A percentile compares a stretch with the other conserved stretches of the same genome.
These are phyloP conservation scores for Aurantiochytrium sp. DNA, from an alignment of 108 stramenopile genomes.

Conservation along the genomic window DNA sequence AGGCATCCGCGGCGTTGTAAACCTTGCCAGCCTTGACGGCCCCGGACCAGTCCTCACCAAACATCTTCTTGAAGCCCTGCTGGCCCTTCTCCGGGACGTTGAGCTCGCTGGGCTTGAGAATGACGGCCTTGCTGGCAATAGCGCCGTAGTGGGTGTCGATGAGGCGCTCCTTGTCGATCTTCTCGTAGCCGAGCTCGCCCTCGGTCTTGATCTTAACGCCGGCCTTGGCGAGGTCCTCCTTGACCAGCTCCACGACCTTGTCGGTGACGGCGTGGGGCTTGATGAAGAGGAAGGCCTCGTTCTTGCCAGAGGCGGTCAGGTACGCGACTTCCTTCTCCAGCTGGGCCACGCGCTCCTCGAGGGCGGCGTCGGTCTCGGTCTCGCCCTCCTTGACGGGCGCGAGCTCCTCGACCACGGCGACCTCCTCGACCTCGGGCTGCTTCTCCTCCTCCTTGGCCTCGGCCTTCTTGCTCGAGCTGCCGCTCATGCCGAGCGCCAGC, in stretches of 20 bases:
- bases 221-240: conserved; percentile 29
- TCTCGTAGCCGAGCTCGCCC: conserved; percentile 58
- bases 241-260: conserved; percentile 63
- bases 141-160: conserved; percentile 92
- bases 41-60: conserved; percentile 71
- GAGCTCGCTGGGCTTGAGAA: conserved; percentile 66
- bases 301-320: neutral
- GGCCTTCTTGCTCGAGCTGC: neutral
- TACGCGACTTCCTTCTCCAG: neutral
- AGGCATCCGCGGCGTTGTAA: conserved; percentile 79
- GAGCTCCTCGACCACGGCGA: too few species aligned
- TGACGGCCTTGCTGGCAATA: conserved; percentile 84
- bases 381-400: neutral
- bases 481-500: neutral
- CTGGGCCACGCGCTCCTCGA: neutral
- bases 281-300: conserved; percentile 85
- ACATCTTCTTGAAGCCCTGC: conserved; percentile 67
- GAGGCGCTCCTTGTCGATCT: conserved; percentile 75
- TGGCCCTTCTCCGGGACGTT: conserved; percentile 60
- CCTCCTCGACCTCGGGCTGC: too few species aligned
- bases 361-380: neutral
- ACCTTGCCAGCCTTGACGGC: conserved; percentile 68
- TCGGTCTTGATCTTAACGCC: conserved; percentile 67
- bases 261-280: conserved; percentile 86
- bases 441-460: neutral